Percentiles rank a stretch among this genome's conserved stretches.
These are phyloP conservation scores for Fusarium floridanum DNA, from an alignment of 2,329 filamentous ascomycete genomes.

Conservation along the genomic window DNA sequence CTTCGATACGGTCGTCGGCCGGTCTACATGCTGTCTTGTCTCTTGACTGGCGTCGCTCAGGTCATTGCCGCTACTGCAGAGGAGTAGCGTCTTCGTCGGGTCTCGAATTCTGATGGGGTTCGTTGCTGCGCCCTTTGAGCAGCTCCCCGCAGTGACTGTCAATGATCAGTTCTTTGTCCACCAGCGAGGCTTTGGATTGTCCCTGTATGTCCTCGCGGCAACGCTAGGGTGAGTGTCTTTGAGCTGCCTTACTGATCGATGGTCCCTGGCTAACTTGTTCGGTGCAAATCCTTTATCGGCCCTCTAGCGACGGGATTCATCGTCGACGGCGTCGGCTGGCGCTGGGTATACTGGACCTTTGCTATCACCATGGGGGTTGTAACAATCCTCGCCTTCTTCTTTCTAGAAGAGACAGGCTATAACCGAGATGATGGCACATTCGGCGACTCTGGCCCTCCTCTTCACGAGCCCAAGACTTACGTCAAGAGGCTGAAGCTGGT, in stretches of 20 bases:
- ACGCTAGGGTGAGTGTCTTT: constrained; percentile 49
- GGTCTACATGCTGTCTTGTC: neutral
- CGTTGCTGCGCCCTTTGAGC: constrained; percentile 3
- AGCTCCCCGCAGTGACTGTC: constrained; percentile 2
- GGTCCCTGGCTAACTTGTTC: constrained; percentile 29
- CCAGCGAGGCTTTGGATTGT: constrained; percentile 7
- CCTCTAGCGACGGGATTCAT: neutral
- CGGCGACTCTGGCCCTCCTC: neutral
- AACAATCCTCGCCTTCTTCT: neutral
- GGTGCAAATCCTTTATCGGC: neutral
- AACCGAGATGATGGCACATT: neutral
- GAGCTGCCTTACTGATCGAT: neutral
- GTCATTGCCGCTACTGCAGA: neutral
- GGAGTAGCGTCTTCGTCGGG: neutral
- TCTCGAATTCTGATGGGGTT: neutral
- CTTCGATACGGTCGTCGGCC: neutral
- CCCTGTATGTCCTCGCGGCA: constrained; percentile 6
- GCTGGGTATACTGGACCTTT: neutral
- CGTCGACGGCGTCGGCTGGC: neutral
- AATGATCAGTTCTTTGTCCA: constrained; percentile 12
- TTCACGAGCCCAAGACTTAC: neutral
- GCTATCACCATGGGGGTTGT: neutral
- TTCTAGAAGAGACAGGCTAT: neutral
- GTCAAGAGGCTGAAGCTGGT: neutral
- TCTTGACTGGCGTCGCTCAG: neutral